Evolutionary conservation across 2,329 filamentous ascomycete species (phyloP), one percentile per base, ranked within the genome.

Genomic region (Neurospora sp.): DNA sequence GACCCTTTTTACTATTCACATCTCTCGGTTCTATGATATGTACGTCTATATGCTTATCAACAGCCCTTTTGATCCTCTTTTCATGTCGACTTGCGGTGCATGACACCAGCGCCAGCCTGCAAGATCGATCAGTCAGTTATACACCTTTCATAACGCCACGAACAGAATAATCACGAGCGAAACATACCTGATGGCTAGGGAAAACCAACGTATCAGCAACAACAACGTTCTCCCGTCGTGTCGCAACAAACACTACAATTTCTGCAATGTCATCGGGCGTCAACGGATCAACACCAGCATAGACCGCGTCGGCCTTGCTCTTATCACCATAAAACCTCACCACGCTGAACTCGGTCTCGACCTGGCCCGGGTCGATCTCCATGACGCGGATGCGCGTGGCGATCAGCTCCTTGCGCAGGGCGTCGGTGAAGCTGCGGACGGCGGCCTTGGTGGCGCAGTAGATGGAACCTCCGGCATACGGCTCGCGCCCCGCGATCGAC

Each of bases 401-500:
- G 74, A 97, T 90, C 71, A 96, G 85, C 82, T 97, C 94, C 79
- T 90, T 92, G 74, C 94, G 86, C 78, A 97, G 81, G 11, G 90
- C 86, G 70, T 97, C 93, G 0, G 92, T 93, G 81, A 97, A 97
- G 74, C 86, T 91, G 75, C 91, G 88, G 70, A 97, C 91, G 1
- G 94, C 94, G 23, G 93, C 93, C 82, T 97, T 97, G 71, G 92
- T 94, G 0, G 93, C 93, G 80, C 94, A 97, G 85, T 97, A 97
- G 78, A 97, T 96, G 78, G 90, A 89, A 38, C 94, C 94, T 67
- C 93, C 93, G 1, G 89, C 84, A 79, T 97, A 97, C 11, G 92
- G 87, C 76, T 97, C 93, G 66, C 93, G 87, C 38, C 93, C 94
- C n/a, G 94, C 94, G 77, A 97, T 94, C 74, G 90, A 93, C 72